phyloP scores from a whole-genome alignment of 176 grass and related monocot species.

The Triticum aestivum region IWGSC_CS_RefSeq_v2.1 NC_057805.1:122967081-122967580 shows the following conservation, averaged over 20 bases:
- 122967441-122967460: background rate
- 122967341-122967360: background rate
- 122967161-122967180: too few species aligned
- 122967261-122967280: background rate
- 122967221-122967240: too few species aligned
- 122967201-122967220: too few species aligned
- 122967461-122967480: background rate
- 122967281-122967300: background rate
- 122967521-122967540: background rate
- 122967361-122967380: background rate
- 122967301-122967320: background rate
- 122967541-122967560: background rate
- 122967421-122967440: background rate
- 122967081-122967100: too few species aligned
- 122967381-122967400: background rate
- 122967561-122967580: background rate
- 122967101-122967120: too few species aligned
- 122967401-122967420: background rate
- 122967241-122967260: background rate
- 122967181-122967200: too few species aligned
- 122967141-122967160: too few species aligned
- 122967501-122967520: background rate
- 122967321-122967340: background rate
- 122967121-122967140: too few species aligned
- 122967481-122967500: slow-evolving; percentile 6